A percentile compares a stretch with the other conserved stretches of the same genome.
These are phyloP conservation scores for Ceratonia siliqua DNA, from an alignment of 306 rosid genomes.

Conservation along the genomic window DNA sequence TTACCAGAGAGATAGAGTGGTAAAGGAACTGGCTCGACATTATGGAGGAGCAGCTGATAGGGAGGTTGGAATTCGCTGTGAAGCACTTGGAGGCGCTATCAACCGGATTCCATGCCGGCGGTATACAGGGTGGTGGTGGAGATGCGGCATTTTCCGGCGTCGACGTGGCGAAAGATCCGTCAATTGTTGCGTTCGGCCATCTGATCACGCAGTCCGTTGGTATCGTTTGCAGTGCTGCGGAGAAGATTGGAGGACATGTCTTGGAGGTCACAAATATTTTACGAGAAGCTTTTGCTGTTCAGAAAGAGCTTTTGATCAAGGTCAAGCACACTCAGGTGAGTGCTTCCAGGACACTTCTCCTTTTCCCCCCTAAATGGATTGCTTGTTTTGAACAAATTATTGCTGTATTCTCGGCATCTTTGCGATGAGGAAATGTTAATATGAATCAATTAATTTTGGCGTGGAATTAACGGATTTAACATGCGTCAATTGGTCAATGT, in stretches of 20 bases:
- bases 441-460: neutral
- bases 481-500: constrained; percentile 10
- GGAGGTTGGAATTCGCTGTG: constrained; percentile 87
- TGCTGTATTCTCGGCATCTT: neutral
- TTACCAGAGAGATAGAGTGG: neutral
- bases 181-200: constrained; percentile 71
- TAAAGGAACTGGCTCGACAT: neutral
- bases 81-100: constrained; percentile 71
- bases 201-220: constrained; percentile 52
- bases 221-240: constrained; percentile 65
- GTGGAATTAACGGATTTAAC: constrained; percentile 19
- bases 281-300: constrained; percentile 66
- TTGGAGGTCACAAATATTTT: constrained; percentile 55
- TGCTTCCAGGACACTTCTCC: neutral
- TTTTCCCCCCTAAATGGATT: neutral
- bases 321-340: constrained; percentile 75
- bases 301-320: constrained; percentile 68
- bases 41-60: constrained; percentile 79
- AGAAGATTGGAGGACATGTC: constrained; percentile 81
- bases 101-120: constrained; percentile 29
- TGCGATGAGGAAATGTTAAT: neutral
- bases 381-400: neutral
- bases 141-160: constrained; percentile 14
- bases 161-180: constrained; percentile 52
- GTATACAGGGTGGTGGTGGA: constrained; percentile 25